phyloP scores from a whole-genome alignment of 1,139 yeast genomes.

The Nematodospora anomalae region DNA sequence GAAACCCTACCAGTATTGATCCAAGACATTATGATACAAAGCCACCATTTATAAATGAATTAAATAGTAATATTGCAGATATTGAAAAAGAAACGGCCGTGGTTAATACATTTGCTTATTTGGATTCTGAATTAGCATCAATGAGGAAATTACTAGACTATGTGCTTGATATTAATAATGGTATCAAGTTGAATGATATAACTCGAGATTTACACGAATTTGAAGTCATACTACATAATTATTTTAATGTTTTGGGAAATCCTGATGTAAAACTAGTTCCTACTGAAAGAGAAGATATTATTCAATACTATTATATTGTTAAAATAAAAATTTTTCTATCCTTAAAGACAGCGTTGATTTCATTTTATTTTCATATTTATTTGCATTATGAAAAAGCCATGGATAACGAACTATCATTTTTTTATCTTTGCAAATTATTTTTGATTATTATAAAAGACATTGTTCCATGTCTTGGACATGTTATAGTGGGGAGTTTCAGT shows the following conservation, averaged over 20 bases:
- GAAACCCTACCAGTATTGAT: constrained; percentile 26
- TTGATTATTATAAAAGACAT: constrained; percentile 27
- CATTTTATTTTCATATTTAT: constrained; percentile 41
- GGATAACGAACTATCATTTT: constrained; percentile 27
- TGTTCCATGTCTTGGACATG: constrained; percentile 27
- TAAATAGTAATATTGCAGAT: constrained; percentile 25
- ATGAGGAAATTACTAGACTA: constrained; percentile 14
- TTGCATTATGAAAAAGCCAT: constrained; percentile 39
- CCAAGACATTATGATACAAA: constrained; percentile 27
- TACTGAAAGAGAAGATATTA: constrained; percentile 19
- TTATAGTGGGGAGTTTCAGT: constrained; percentile 22
- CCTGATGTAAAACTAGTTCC: constrained; percentile 23
- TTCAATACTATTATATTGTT: constrained; percentile 26
- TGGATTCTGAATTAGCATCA: constrained; percentile 7
- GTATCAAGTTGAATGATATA: constrained; percentile 11
- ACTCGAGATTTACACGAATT: constrained; percentile 22
- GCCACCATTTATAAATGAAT: constrained; percentile 24
- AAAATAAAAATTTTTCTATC: constrained; percentile 31
- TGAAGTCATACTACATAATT: constrained; percentile 24
- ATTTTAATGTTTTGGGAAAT: constrained; percentile 23
- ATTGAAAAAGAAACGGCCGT: constrained; percentile 18
- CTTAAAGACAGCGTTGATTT: constrained; percentile 31
- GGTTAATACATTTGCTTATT: constrained; percentile 11
- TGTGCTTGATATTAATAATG: constrained; percentile 10
- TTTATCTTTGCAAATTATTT: constrained; percentile 37